Evolutionary conservation across 352 stramenopile genomes (phyloP).

Genomic region (Phytophthora brassicae): DNA sequence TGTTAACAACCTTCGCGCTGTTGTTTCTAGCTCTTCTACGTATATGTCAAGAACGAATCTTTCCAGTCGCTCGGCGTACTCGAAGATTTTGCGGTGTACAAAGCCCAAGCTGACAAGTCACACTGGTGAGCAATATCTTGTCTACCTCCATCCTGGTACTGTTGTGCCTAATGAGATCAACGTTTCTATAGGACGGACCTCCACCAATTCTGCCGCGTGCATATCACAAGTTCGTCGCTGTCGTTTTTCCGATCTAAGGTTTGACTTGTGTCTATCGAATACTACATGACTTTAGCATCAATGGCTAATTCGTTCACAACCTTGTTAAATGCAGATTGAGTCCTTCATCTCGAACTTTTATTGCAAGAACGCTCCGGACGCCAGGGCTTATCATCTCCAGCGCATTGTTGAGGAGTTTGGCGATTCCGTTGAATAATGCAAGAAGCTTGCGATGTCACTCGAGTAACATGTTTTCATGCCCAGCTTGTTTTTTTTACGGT

Average conservation of each 20-base stretch:
- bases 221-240: conserved; percentile 75
- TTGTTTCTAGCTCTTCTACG: conserved; percentile 64
- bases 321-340: conserved; percentile 56
- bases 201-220: conserved; percentile 63
- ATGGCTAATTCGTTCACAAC: neutral
- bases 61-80: conserved; percentile 70
- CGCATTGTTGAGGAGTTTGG: conserved; percentile 68
- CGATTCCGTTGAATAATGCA: conserved; percentile 13
- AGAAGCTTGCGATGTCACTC: conserved; percentile 11
- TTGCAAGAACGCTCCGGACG: conserved; percentile 58
- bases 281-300: neutral
- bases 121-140: conserved; percentile 39
- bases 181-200: conserved; percentile 54
- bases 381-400: conserved; percentile 58
- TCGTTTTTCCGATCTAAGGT: conserved; percentile 77
- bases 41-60: conserved; percentile 75
- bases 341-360: conserved; percentile 73
- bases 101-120: conserved; percentile 32
- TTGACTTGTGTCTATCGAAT: neutral
- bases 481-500: conserved; percentile 25
- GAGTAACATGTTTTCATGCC: conserved; percentile 13
- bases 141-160: neutral
- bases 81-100: conserved; percentile 74
- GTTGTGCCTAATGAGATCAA: neutral
- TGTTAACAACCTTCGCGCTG: neutral